A percentile compares a stretch with the other conserved stretches of the same genome.
Evolutionary conservation across 108 stramenopile species (phyloP).

Genomic region (Nitzschia sp.): DNA sequence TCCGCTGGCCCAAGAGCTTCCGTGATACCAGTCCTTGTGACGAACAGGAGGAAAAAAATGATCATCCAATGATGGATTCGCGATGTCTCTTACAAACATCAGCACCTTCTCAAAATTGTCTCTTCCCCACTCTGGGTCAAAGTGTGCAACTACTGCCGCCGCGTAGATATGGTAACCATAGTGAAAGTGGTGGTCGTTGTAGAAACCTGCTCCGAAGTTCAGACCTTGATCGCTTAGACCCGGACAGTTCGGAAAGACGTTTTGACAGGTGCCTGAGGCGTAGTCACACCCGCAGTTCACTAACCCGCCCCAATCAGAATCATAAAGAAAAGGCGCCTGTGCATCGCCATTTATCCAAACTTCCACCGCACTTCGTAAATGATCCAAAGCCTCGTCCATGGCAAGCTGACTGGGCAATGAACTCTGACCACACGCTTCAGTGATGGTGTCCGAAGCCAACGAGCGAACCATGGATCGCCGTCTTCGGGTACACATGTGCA

Average conservation of each 20-base stretch:
- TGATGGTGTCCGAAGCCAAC: conserved; percentile 27
- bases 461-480: not conserved
- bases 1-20: conserved; percentile 80
- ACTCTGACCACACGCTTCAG: conserved; percentile 38
- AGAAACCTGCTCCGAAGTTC: conserved; percentile 86
- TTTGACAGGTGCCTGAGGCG: conserved; percentile 56
- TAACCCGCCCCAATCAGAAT: conserved; percentile 84
- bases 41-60: conserved; percentile 77
- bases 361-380: conserved; percentile 58
- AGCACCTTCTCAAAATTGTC: conserved; percentile 76
- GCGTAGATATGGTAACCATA: conserved; percentile 90
- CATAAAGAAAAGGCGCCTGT: conserved; percentile 75
- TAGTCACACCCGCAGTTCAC: conserved; percentile 87
- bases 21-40: conserved; percentile 86
- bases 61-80: conserved; percentile 82
- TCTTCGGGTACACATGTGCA: conserved; percentile 34
- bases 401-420: conserved; percentile 54
- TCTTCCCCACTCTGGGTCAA: conserved; percentile 74
- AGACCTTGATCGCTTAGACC: conserved; percentile 74
- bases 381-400: conserved; percentile 46
- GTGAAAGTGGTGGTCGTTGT: conserved; percentile 95
- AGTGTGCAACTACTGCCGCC: conserved; percentile 82
- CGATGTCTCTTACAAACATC: conserved; percentile 85
- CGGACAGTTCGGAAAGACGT: conserved; percentile 79
- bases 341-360: conserved; percentile 87